Conservation (phyloP, 768 basidiomycete species). For the Suillus clintonianus region DNA sequence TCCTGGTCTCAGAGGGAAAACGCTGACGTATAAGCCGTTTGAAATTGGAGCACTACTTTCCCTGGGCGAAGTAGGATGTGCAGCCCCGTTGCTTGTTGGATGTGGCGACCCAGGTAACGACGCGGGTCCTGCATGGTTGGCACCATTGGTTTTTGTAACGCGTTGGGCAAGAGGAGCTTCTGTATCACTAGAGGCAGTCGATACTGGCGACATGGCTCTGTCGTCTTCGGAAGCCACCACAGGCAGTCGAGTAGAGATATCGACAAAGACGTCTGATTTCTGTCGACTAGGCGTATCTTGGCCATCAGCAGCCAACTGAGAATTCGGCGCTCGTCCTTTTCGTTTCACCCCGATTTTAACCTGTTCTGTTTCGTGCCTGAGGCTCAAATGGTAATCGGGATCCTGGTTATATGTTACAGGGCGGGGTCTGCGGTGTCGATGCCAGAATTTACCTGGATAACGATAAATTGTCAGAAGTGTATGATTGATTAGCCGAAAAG, state of each 20-base stretch:
- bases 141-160: constrained; percentile 58
- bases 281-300: constrained; percentile 54
- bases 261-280: constrained; percentile 39
- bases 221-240: constrained; percentile 44
- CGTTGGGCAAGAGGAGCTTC: constrained; percentile 74
- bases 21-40: constrained; percentile 28
- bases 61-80: constrained; percentile 18
- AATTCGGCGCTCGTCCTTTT: constrained; percentile 36
- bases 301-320: constrained; percentile 32
- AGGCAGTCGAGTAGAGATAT: constrained; percentile 34
- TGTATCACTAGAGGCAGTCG: constrained; percentile 70
- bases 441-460: constrained; percentile 82
- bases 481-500: constrained; percentile 7
- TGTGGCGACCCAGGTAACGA: constrained; percentile 19
- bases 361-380: constrained; percentile 57
- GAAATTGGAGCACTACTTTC: constrained; percentile 13
- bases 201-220: constrained; percentile 68
- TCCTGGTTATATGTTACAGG: constrained; percentile 81
- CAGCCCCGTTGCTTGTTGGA: constrained; percentile 14
- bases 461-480: constrained; percentile 7
- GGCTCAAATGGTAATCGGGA: constrained; percentile 63
- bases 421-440: constrained; percentile 78
- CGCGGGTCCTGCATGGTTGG: constrained; percentile 18
- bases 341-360: constrained; percentile 56
- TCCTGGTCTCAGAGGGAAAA: constrained; percentile 19